Percentiles rank a stretch among this genome's conserved stretches.
Evolutionary conservation across 2,329 filamentous ascomycete species (phyloP).

Genomic region (Talaromyces sp.): DNA sequence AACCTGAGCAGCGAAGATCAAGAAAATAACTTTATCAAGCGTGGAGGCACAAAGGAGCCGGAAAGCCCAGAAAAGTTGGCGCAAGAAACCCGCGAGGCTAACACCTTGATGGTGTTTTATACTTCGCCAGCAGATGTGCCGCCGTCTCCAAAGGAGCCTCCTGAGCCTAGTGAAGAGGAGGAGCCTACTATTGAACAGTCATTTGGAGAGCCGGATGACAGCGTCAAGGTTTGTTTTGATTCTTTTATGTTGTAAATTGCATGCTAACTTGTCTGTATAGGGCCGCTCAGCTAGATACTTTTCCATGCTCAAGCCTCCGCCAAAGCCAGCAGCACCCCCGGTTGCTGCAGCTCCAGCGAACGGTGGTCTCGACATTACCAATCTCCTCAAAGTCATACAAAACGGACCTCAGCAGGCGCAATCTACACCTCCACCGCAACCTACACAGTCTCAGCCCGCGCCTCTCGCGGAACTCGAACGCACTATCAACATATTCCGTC

Average conservation of each 20-base stretch:
- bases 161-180: slow-evolving; percentile 32
- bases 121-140: slow-evolving; percentile 41
- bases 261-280: slow-evolving; percentile 17
- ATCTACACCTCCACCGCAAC: slow-evolving; percentile 24
- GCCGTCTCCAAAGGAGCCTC: slow-evolving; percentile 42
- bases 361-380: slow-evolving; percentile 32
- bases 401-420: slow-evolving; percentile 24
- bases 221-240: slow-evolving; percentile 35
- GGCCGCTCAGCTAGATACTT: slow-evolving; percentile 38
- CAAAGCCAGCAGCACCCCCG: slow-evolving; percentile 9
- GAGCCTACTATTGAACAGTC: slow-evolving; percentile 24
- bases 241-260: no score
- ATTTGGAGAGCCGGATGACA: slow-evolving; percentile 40
- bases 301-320: slow-evolving; percentile 23
- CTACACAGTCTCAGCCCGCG: slow-evolving; percentile 20
- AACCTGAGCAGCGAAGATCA: slow-evolving; percentile 29
- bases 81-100: slow-evolving; percentile 42
- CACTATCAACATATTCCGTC: slow-evolving; percentile 35
- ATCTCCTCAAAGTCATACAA: slow-evolving; percentile 37
- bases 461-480: slow-evolving; percentile 24
- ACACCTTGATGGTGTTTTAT: slow-evolving; percentile 44
- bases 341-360: slow-evolving; percentile 10
- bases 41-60: slow-evolving; percentile 34
- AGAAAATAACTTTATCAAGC: slow-evolving; percentile 34
- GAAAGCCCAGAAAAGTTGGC: slow-evolving; percentile 36